Conservation (phyloP, 495 filamentous ascomycete genomes). For the Aspergillus panamensis region DNA sequence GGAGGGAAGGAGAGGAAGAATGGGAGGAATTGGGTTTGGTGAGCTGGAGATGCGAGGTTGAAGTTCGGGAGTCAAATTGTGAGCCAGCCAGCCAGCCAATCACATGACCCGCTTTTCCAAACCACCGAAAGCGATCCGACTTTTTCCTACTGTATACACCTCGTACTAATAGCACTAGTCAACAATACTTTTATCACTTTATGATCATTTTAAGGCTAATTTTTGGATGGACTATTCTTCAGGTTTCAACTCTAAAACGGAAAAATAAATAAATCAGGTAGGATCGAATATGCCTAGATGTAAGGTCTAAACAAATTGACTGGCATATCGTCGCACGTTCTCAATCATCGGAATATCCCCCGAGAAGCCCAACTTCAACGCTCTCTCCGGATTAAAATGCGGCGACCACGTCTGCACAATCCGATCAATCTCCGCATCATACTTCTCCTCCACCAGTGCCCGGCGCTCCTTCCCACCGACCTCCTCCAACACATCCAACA, state of each 20-base stretch:
- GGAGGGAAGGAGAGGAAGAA: slow-evolving; percentile 30
- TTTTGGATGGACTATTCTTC: too few relatives aligned
- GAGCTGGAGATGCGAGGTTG: slow-evolving; percentile 46
- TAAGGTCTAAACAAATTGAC: slow-evolving; percentile 23
- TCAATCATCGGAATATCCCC: slow-evolving; percentile 56
- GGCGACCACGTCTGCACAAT: slow-evolving; percentile 75
- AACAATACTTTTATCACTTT: slow-evolving; percentile 1
- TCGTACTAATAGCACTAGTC: too few relatives aligned
- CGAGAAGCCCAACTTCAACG: slow-evolving; percentile 57
- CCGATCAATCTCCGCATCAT: slow-evolving; percentile 60
- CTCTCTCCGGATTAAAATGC: slow-evolving; percentile 58
- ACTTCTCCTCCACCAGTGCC: slow-evolving; percentile 60
- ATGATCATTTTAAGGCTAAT: neutral
- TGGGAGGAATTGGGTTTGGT: slow-evolving; percentile 31
- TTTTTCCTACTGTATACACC: slow-evolving; percentile 24
- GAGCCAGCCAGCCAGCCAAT: slow-evolving; percentile 46
- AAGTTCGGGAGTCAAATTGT: slow-evolving; percentile 54
- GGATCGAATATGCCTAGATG: neutral
- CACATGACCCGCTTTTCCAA: slow-evolving; percentile 50
- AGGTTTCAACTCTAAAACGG: too few relatives aligned
- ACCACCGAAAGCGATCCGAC: slow-evolving; percentile 36
- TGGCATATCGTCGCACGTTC: slow-evolving; percentile 53
- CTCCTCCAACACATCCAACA: slow-evolving; percentile 68
- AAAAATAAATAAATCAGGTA: neutral
- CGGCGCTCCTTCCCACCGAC: slow-evolving; percentile 67